Percentiles rank a stretch among this genome's conserved stretches.
Conservation (phyloP, 2,329 filamentous ascomycete genomes). For the Trichophyton schoenleinii region DNA sequence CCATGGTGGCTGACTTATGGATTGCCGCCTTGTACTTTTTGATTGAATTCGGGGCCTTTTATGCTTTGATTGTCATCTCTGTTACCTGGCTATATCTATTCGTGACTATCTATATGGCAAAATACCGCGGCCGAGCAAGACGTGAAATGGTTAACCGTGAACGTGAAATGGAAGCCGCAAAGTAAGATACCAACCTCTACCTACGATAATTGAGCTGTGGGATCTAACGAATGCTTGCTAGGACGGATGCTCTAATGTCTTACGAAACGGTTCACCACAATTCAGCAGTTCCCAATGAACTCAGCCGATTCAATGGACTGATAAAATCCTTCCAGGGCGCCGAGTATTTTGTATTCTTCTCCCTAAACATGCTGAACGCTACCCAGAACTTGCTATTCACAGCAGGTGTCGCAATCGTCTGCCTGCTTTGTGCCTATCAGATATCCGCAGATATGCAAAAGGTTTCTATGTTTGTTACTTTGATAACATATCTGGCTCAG, state of each 20-base stretch:
- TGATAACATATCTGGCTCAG: constrained; percentile 63
- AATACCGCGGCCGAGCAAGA: constrained; percentile 34
- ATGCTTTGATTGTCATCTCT: constrained; percentile 47
- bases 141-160: constrained; percentile 35
- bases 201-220: background rate
- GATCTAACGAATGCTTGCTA: constrained; percentile 8
- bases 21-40: constrained; percentile 51
- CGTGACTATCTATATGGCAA: constrained; percentile 40
- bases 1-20: constrained; percentile 48
- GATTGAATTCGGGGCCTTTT: constrained; percentile 48
- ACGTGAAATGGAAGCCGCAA: constrained; percentile 39
- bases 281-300: constrained; percentile 48
- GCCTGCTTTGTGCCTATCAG: constrained; percentile 57
- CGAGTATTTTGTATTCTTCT: constrained; percentile 45
- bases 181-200: constrained; percentile 17
- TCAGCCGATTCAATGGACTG: constrained; percentile 44
- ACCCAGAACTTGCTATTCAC: constrained; percentile 53
- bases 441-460: constrained; percentile 50
- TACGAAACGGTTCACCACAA: constrained; percentile 53
- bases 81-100: constrained; percentile 41
- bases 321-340: constrained; percentile 46
- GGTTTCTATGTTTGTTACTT: constrained; percentile 56
- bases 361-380: constrained; percentile 48
- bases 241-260: constrained; percentile 37
- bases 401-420: constrained; percentile 52